Conservation (phyloP, 2,329 filamentous ascomycete species). For the Trichoderma endophyticum region DNA sequence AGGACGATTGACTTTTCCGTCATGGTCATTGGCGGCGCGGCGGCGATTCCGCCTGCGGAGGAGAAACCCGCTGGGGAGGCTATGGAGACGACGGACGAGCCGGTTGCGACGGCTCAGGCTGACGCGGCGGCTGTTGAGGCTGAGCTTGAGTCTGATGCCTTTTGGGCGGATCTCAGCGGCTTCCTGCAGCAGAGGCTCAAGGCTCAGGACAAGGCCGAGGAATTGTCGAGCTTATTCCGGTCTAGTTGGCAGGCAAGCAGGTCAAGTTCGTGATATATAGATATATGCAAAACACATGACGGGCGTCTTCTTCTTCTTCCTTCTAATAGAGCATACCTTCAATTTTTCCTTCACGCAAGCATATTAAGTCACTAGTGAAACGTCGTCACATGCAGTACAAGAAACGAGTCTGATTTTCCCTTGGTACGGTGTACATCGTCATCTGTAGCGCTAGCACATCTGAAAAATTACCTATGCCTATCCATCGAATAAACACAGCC, state of each 20-base stretch:
- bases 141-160: constrained; percentile 66
- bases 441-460: constrained; percentile 18
- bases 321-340: constrained; percentile 3
- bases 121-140: constrained; percentile 38
- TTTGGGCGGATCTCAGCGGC: constrained; percentile 81
- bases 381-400: constrained; percentile 9
- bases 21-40: constrained; percentile 78
- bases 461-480: constrained; percentile 18
- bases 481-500: constrained; percentile 5
- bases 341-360: neutral
- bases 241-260: constrained; percentile 61
- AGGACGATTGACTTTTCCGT: constrained; percentile 70
- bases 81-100: neutral
- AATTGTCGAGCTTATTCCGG: constrained; percentile 66
- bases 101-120: neutral
- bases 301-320: neutral
- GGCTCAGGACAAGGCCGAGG: constrained; percentile 63
- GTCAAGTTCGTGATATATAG: constrained; percentile 26
- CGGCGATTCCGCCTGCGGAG: constrained; percentile 44
- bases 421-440: constrained; percentile 16
- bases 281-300: neutral
- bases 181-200: constrained; percentile 78
- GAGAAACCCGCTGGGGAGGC: constrained; percentile 29
- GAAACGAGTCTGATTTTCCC: constrained; percentile 8
- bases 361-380: neutral